Evolutionary conservation across 2,329 filamentous ascomycete genomes (phyloP), one percentile per base, ranked within the genome.

Genomic region (Fusarium sp.): DNA sequence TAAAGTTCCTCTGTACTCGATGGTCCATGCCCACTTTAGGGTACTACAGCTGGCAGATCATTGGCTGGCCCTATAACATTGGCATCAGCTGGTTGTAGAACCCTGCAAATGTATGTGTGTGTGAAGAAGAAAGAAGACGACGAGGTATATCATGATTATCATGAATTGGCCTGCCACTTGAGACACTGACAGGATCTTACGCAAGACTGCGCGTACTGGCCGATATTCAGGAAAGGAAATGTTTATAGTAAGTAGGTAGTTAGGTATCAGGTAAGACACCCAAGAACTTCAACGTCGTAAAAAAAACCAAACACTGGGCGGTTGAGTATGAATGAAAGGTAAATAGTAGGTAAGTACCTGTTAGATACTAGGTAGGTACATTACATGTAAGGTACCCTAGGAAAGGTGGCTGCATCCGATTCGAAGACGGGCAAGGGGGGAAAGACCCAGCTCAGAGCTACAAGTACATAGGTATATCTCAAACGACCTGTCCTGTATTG

Each of bases 21-120:
- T 60, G 68, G 48, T 60, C 49, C 48, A 61, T 63, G 19, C 23
- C 37, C 60, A 67, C 63, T 44, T 66, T 31, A 21, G 58, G 38
- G 27, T 27, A 21, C 27, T 19, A 44, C 48, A 33, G 38, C 46
- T 51, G 46, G n/a, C 39, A 44, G 25, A 39, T 57, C 46, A 73
- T 73, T 73, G 70, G 70, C 55, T 73, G 70, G 70, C 70, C 70
- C 56, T 73, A 73, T 25, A 48, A 44, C 61, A 68, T 73, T 73
- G 66, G 70, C 70, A 60, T 52, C 39, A 31, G 42, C 37, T 54
- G 54, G 42, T 60, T 51, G 42, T 48, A 48, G 65, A 70, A 54
- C 66, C 58, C 69, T 72, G 66, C 23, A 45, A 52, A 35, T 70
- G 42, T 39, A 35, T 38, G 21, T 35, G 10, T 16, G 10, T 16